Base-by-base conservation (phyloP, 441 rosid genomes). In the Populus hybrid region DNA sequence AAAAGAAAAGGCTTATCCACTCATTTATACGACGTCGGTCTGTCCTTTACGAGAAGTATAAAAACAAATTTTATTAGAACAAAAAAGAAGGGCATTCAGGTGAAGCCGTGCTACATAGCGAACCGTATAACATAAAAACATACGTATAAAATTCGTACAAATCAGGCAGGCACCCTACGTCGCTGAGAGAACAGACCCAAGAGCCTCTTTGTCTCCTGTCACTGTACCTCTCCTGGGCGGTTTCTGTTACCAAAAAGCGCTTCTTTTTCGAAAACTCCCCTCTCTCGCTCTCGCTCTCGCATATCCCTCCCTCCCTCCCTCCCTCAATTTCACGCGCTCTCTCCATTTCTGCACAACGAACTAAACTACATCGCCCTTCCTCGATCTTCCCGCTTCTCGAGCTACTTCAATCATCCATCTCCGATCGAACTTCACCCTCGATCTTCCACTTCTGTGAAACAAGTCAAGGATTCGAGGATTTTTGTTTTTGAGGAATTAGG, bases 121-220 rank as follows among this genome's bases (percentile, higher is more conserved):
- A 33, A n/a, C 65, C 61, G 67, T 73, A 23, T 63, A 36, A 9
- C 5, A 21, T 4, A 4, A 14, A 12, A 50, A 16, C 38, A 20
- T 7, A n/a, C 64, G 73, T 76, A 35, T 76, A 56, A 3, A 35
- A 5, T 31, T 23, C 74, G 74, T 76, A 69, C n/a, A 36, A 69
- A 14, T 69, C 71, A 33, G 72, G 42, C 16, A 67, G 23, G 11
- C 20, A 53, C 56, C 36, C 56, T 16, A 7, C 56, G 56, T 45
- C 56, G 56, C 20, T 45, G 6, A 14, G 56, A 45, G 56, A 45
- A 45, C 56, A 45, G 56, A 20, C 56, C 20, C 56, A 12, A 45
- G 56, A 45, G 7, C 23, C 68, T 42, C 74, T 45, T 16, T 67
- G 31, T n/a, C 68, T 64, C 23, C 6, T 12, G 72, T 28, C 40